A percentile compares a stretch with the other conserved stretches of the same genome.
Conservation (phyloP, 1,139 yeast genomes). For the Sugiyamaella novakii region DNA sequence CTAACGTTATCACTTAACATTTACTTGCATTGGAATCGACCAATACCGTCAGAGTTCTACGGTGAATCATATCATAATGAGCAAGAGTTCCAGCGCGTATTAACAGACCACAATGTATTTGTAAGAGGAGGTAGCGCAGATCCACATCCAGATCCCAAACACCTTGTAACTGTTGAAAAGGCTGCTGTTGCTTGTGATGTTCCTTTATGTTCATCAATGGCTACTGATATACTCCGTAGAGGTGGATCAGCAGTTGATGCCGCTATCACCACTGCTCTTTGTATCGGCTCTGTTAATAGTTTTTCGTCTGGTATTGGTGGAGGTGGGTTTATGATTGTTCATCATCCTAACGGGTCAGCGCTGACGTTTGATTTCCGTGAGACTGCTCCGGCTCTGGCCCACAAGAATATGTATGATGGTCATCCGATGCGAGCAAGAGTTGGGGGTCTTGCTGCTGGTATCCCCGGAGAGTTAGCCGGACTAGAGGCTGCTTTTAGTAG, state of each 20-base stretch:
- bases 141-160: slow-evolving; percentile 42
- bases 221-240: slow-evolving; percentile 55
- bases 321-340: slow-evolving; percentile 74
- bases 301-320: slow-evolving; percentile 94
- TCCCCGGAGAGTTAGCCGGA: slow-evolving; percentile 91
- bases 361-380: slow-evolving; percentile 85
- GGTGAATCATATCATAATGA: neutral
- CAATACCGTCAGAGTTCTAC: neutral
- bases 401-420: slow-evolving; percentile 64
- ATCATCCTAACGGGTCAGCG: slow-evolving; percentile 49
- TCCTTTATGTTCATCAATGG: slow-evolving; percentile 69
- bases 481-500: slow-evolving; percentile 57
- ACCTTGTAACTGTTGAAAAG: slow-evolving; percentile 38
- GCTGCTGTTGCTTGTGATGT: slow-evolving; percentile 77
- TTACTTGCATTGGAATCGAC: neutral
- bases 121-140: slow-evolving; percentile 23
- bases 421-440: slow-evolving; percentile 55
- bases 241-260: slow-evolving; percentile 92
- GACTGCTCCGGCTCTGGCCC: slow-evolving; percentile 69
- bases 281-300: slow-evolving; percentile 82
- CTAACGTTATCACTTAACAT: neutral
- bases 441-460: slow-evolving; percentile 84
- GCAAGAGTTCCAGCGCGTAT: too few relatives aligned
- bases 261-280: slow-evolving; percentile 82
- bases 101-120: neutral